A percentile compares a stretch with the other conserved stretches of the same genome.
These are phyloP conservation scores for Andrographis paniculata DNA, from an alignment of 305 asterid species.

Conservation along the genomic window DNA sequence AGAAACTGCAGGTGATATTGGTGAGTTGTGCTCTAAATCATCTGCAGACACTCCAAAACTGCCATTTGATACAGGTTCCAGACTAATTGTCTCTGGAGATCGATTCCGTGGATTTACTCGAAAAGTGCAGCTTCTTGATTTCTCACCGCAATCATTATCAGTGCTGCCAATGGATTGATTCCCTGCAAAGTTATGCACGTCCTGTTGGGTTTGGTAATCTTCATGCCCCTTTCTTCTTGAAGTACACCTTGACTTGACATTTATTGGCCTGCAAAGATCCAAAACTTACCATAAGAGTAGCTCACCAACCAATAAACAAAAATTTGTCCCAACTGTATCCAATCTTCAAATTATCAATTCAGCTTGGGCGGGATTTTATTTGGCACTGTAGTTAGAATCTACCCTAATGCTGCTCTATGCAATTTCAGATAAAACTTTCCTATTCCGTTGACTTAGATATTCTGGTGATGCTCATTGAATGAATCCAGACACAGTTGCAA, in stretches of 20 bases:
- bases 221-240: constrained; percentile 24
- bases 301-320: no score
- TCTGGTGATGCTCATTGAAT: background rate
- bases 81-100: constrained; percentile 42
- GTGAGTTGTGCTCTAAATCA: constrained; percentile 41
- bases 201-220: constrained; percentile 23
- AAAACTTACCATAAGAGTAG: no score
- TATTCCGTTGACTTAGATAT: background rate
- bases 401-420: background rate
- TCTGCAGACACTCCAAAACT: constrained; percentile 30
- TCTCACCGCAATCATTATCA: constrained; percentile 25
- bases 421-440: background rate
- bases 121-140: constrained; percentile 29
- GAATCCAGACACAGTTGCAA: constrained; percentile 1
- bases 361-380: background rate
- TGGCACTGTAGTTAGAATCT: background rate
- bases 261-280: constrained; percentile 41
- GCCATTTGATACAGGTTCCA: constrained; percentile 30
- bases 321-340: no score
- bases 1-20: constrained; percentile 51
- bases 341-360: no score
- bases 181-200: constrained; percentile 29
- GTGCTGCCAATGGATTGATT: constrained; percentile 17
- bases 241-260: constrained; percentile 39
- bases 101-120: constrained; percentile 40